Evolutionary conservation across 2,329 filamentous ascomycete genomes (phyloP).

Genomic region (Sarocladiaceae sp.): DNA sequence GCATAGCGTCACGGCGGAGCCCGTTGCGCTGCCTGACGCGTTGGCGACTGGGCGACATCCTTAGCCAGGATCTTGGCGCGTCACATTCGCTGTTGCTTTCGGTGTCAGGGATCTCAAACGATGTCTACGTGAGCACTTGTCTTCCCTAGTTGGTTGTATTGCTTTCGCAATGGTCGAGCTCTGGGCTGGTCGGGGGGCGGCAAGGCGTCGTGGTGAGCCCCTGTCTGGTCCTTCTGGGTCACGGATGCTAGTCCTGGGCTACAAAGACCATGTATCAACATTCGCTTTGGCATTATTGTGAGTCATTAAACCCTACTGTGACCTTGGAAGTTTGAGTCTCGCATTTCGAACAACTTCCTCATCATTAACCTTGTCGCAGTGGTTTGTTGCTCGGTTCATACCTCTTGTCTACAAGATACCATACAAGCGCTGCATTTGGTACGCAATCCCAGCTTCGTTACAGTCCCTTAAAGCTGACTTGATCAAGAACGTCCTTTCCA

Average conservation of each 20-base stretch:
- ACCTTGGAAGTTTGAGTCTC: background rate
- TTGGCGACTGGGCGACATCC: too few relatives aligned
- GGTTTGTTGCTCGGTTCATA: slow-evolving; percentile 3
- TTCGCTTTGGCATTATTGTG: slow-evolving; percentile 1
- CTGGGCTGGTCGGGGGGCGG: background rate
- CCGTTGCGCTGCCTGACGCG: too few relatives aligned
- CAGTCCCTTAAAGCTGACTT: background rate
- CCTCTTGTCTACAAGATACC: background rate
- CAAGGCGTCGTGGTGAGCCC: background rate
- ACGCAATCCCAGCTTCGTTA: background rate
- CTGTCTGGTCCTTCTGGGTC: background rate
- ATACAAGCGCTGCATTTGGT: slow-evolving; percentile 8
- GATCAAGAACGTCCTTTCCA: slow-evolving; percentile 3
- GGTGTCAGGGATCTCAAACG: too few relatives aligned
- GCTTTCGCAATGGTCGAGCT: background rate
- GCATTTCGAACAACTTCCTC: too few relatives aligned
- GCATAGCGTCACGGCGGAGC: too few relatives aligned
- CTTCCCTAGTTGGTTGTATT: too few relatives aligned
- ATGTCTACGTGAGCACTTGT: too few relatives aligned
- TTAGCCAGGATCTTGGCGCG: too few relatives aligned
- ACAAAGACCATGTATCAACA: slow-evolving; percentile 5
- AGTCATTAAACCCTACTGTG: background rate
- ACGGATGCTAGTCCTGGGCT: slow-evolving; percentile 4
- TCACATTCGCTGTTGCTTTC: too few relatives aligned
- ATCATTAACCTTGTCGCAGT: background rate